Conservation (phyloP, 495 filamentous ascomycete genomes). For the Lasiosphaeris hirsuta region DNA sequence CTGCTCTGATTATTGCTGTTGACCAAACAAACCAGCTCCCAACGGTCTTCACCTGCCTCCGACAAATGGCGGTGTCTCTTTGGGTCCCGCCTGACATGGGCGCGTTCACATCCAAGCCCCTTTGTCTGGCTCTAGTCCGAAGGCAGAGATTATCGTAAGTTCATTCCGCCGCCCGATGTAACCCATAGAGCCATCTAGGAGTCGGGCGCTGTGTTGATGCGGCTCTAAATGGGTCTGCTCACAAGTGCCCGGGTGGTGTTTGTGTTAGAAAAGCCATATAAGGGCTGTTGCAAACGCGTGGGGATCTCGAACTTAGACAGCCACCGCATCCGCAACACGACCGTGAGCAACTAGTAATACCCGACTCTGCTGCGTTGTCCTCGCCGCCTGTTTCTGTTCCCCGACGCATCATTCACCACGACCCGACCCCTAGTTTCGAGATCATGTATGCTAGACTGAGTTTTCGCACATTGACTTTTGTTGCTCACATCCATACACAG, state of each 20-base stretch:
- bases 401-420: no score
- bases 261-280: background rate
- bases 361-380: no score
- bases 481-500: no score
- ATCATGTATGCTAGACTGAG: no score
- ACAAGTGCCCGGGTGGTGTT: background rate
- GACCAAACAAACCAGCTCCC: background rate
- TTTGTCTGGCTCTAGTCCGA: background rate
- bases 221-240: conserved; percentile 2
- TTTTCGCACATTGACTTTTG: no score
- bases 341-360: no score
- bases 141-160: background rate
- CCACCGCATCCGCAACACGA: no score
- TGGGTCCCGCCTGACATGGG: background rate
- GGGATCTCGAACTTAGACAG: no score
- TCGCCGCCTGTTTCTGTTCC: no score
- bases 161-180: background rate
- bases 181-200: background rate
- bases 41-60: background rate
- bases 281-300: background rate
- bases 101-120: background rate
- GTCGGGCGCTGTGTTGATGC: background rate
- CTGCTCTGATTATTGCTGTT: background rate
- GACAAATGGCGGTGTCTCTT: background rate
- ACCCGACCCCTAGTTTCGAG: no score